Base-by-base conservation (phyloP, 2,329 filamentous ascomycete genomes). In the Ascochyta pisi region DNA sequence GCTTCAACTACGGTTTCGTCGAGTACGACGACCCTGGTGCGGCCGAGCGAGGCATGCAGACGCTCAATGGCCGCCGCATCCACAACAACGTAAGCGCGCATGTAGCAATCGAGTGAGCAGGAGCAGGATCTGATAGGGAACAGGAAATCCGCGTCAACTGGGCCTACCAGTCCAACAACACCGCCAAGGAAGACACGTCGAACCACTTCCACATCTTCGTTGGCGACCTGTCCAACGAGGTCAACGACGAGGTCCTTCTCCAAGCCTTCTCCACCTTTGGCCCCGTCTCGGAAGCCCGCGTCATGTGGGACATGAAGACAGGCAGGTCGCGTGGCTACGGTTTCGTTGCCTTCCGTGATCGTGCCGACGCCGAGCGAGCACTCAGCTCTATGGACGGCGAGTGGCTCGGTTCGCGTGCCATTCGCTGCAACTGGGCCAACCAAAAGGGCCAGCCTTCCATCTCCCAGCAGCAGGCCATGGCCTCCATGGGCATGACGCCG, bases 271-370 rank as follows among this genome's bases (percentile, higher is more conserved):
- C 92, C 43, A 92, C 92, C 40, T 99, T 98, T 76, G 95, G 95
- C 37, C 91, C 88, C 12, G 93, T 99, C 44, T 99, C 95, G 3
- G 95, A 99, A 78, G 95, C 95, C 57, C 92, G 95, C 70, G 95
- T 99, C 63, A 99, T 99, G 95, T 99, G 95, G 95, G 95, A 99
- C 77, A 99, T 99, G 95, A 99, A 99, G 85, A 99, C 95, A 33
- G 95, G 95, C 65, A 89, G 95, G 62, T 98, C 95, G 65, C 91
- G 95, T 74, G 95, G 95, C 58, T 99, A 99, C 73, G 95, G 95
- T 12, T 99, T 99, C 73, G 94, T 98, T 66, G 95, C 95, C 45
- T 99, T 96, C 85, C 90, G 94, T 61, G 95, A 99, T 62, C 91
- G 94, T 62, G 81, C 86, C 33, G 95, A 99, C 71, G 95, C 95